Evolutionary conservation across 164 flowering plant genomes (phyloP).

Genomic region (Brasenia schreberi): DNA sequence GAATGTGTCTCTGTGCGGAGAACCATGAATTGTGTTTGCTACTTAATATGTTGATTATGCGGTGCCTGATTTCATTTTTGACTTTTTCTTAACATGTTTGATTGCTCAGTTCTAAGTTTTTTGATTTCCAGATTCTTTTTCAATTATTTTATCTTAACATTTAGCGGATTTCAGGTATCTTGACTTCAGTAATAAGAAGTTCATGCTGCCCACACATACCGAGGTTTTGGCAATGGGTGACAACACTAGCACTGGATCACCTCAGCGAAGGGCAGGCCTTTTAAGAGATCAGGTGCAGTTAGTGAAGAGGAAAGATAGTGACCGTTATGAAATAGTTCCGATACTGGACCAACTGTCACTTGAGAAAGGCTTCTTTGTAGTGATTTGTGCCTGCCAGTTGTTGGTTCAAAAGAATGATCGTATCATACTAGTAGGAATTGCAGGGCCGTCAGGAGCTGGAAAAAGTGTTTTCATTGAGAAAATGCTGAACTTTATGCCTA

Average conservation of each 20-base stretch:
- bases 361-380: slow-evolving; percentile 89
- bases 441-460: slow-evolving; percentile 99
- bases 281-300: slow-evolving; percentile 78
- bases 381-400: slow-evolving; percentile 83
- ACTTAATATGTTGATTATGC: no score
- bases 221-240: neutral
- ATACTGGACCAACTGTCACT: slow-evolving; percentile 63
- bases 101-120: no score
- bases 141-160: no score
- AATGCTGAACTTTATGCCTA: slow-evolving; percentile 80
- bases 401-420: slow-evolving; percentile 85
- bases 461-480: slow-evolving; percentile 91
- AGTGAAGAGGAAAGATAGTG: slow-evolving; percentile 53
- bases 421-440: slow-evolving; percentile 67
- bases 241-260: neutral
- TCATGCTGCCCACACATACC: no score
- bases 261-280: slow-evolving; percentile 37
- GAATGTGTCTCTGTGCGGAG: no score
- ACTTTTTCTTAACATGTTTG: no score
- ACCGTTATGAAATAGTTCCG: slow-evolving; percentile 69
- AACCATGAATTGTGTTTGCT: no score
- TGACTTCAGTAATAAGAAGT: no score
- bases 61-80: no score
- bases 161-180: no score
- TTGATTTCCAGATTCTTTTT: no score